Base-by-base conservation (phyloP, 805 yeast species). In the Cyberlindnera lachancei region DNA sequence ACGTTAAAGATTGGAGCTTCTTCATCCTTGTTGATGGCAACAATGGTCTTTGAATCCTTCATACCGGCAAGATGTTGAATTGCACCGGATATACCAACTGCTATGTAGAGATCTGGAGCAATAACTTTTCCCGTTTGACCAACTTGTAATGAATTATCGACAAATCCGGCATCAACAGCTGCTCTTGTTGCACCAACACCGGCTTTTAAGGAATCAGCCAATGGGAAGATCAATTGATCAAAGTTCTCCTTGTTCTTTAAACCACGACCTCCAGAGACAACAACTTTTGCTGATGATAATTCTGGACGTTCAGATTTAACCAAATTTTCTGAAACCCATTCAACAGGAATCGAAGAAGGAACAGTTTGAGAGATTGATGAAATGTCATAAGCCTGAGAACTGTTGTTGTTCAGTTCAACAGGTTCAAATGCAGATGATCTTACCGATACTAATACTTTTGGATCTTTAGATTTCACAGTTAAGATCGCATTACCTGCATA, bases 121-220 rank as follows among this genome's bases (percentile, higher is more conserved):
- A 92, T 94, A 34, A 88, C 88, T 59, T 92, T 92, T 48, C 98
- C 98, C 8, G 98, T 90, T 63, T 90, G 98, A 34, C 98, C 98
- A 40, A 90, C 88, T 62, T 90, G 98, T 48, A 90, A 70, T 7
- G 97, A 87, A 63, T 90, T 92, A 54, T 92, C 97, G 53, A 94
- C 87, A 56, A 74, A 87, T 0, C 96, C 97, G 27, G 94, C 70
- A 60, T 90, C 98, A 16, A 92, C 98, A 21, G 97, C 98, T 14
- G 96, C 97, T 58, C 98, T 78, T 7, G 96, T 85, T 4, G 97
- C 97, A 51, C 98, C 98, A 30, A 90, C 80, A 34, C 95, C 97
- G 3, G 97, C 98, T n/a, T 92, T 90, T 37, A 90, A 63, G 38
- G 81, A 70, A 36, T 75, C 77, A 7, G 97, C 96, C 44, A 90